Evolutionary conservation across 2,329 filamentous ascomycete species (phyloP).

Genomic region (Byssochlamys sp.): DNA sequence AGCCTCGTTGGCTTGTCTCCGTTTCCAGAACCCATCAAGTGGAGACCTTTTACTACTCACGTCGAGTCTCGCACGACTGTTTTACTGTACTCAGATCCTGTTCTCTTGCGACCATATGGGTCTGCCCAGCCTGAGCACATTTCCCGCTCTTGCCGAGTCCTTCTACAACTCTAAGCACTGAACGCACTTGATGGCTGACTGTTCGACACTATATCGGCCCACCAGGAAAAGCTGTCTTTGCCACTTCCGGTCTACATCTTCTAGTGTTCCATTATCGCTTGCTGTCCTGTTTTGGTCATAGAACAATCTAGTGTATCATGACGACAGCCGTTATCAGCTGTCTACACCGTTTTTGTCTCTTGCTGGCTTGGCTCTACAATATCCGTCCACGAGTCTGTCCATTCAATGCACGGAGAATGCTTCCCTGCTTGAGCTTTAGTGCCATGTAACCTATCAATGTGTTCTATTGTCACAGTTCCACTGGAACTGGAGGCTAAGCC

Average conservation of each 20-base stretch:
- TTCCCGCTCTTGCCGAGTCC: too few species aligned
- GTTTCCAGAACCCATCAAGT: neutral
- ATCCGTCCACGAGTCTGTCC: neutral
- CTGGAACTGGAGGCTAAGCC: neutral
- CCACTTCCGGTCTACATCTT: neutral
- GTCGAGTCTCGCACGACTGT: neutral
- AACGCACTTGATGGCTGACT: neutral
- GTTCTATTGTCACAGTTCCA: neutral
- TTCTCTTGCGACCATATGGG: neutral
- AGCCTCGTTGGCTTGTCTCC: neutral
- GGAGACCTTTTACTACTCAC: neutral
- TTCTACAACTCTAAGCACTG: neutral
- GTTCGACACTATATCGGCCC: neutral
- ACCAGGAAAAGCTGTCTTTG: neutral
- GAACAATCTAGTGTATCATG: neutral
- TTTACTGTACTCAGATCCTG: neutral
- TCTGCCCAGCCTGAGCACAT: neutral
- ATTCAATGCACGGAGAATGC: neutral
- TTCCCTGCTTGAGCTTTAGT: neutral
- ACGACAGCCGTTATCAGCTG: neutral
- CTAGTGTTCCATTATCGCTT: neutral
- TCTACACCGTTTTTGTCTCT: neutral
- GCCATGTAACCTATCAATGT: neutral
- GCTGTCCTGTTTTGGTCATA: neutral
- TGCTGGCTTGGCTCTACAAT: neutral